These are phyloP conservation scores for Nothophoma quercina DNA, from an alignment of 2,329 filamentous ascomycete genomes.

Conservation along the genomic window DNA sequence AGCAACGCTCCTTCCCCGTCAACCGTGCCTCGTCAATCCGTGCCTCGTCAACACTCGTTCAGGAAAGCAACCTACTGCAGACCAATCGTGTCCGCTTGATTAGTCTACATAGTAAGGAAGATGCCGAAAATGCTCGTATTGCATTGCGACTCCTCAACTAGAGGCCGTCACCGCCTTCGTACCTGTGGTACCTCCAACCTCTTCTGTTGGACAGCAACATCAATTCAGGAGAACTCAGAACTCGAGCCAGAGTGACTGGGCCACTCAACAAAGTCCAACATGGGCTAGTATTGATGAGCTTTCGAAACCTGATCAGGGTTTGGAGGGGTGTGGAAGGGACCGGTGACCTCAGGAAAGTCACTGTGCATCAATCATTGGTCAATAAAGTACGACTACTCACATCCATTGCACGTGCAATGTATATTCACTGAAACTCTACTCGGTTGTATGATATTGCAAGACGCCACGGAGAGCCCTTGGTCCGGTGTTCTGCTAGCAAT, in stretches of 20 bases:
- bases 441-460: too few species aligned
- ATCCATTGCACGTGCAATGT: neutral
- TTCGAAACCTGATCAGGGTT: too few species aligned
- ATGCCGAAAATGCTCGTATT: neutral
- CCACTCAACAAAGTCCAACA: neutral
- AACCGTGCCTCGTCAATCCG: too few species aligned
- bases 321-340: neutral
- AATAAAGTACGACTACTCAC: too few species aligned
- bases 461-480: too few species aligned
- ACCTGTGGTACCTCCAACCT: neutral
- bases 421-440: too few species aligned
- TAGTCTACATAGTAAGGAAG: neutral
- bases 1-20: neutral
- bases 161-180: constrained; percentile 1
- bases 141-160: neutral
- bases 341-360: neutral
- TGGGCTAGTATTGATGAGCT: too few species aligned
- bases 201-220: neutral
- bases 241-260: neutral
- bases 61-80: constrained; percentile 4
- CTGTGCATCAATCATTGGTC: neutral
- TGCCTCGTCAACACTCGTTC: constrained; percentile 1
- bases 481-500: too few species aligned
- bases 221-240: neutral
- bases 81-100: constrained; percentile 6